Conservation (phyloP, 441 rosid species). For the Arabidopsis hybrid region DNA sequence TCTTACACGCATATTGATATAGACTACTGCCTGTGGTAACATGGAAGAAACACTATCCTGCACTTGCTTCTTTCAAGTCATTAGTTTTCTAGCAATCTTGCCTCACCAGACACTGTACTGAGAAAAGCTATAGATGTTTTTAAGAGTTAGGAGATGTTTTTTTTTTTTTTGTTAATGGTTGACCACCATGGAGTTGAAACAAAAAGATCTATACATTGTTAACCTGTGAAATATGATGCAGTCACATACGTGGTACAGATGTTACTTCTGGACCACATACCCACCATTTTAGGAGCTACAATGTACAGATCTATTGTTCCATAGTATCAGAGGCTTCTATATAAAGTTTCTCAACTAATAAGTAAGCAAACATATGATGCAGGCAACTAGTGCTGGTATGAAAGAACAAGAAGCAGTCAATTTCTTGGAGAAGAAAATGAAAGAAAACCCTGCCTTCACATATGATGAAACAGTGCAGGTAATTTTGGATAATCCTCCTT, state of each 20-base stretch:
- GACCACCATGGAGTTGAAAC: neutral
- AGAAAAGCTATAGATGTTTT: constrained; percentile 12
- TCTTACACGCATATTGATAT: neutral
- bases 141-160: neutral
- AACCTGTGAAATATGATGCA: neutral
- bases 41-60: neutral
- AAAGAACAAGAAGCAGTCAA: constrained; percentile 99
- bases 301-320: neutral
- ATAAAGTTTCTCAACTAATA: constrained; percentile 23
- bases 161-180: neutral
- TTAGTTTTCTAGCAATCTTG: neutral
- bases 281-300: neutral
- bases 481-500: neutral
- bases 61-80: constrained; percentile 6
- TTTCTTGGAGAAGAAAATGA: constrained; percentile 99
- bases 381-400: constrained; percentile 99
- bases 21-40: constrained; percentile 12
- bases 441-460: constrained; percentile 83
- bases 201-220: neutral
- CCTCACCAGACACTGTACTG: neutral
- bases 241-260: neutral
- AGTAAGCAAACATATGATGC: constrained; percentile 31
- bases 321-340: neutral
- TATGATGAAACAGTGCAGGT: constrained; percentile 98
- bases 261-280: neutral